Conservation (phyloP, 2,329 filamentous ascomycete species). For the Chrysoporthe deuterocubensis region DNA sequence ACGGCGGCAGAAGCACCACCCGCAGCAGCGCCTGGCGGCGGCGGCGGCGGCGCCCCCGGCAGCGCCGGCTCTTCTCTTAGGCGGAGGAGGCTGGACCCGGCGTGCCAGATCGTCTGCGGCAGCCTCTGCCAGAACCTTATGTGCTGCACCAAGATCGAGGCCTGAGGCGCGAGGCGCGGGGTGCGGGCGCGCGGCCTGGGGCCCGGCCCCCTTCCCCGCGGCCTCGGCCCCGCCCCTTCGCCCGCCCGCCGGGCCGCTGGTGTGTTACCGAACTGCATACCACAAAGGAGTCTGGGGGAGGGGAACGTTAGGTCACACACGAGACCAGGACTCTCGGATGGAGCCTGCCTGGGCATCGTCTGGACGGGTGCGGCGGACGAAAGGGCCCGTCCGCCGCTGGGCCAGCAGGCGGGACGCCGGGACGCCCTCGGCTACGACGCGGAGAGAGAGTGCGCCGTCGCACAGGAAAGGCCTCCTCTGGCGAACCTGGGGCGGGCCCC, state of each 20-base stretch:
- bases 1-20: slow-evolving; percentile 32
- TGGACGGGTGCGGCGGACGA: too few relatives aligned
- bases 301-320: neutral
- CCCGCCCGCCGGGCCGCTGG: neutral
- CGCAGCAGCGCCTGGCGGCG: neutral
- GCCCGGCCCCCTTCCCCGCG: too few relatives aligned
- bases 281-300: neutral
- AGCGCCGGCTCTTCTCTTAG: slow-evolving; percentile 28
- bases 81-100: slow-evolving; percentile 34
- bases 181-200: too few relatives aligned
- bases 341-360: neutral
- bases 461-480: neutral
- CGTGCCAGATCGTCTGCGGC: slow-evolving; percentile 58
- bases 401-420: neutral
- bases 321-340: neutral
- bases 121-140: slow-evolving; percentile 54
- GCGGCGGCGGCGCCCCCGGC: slow-evolving; percentile 18
- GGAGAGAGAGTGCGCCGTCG: neutral
- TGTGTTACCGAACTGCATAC: neutral
- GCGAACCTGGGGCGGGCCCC: too few relatives aligned
- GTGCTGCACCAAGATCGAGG: slow-evolving; percentile 47
- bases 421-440: neutral
- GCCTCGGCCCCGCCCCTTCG: too few relatives aligned
- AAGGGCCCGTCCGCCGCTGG: neutral
- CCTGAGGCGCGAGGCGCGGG: neutral